Conservation (phyloP, 2,329 filamentous ascomycete species). For the Leptographium procerum region DNA sequence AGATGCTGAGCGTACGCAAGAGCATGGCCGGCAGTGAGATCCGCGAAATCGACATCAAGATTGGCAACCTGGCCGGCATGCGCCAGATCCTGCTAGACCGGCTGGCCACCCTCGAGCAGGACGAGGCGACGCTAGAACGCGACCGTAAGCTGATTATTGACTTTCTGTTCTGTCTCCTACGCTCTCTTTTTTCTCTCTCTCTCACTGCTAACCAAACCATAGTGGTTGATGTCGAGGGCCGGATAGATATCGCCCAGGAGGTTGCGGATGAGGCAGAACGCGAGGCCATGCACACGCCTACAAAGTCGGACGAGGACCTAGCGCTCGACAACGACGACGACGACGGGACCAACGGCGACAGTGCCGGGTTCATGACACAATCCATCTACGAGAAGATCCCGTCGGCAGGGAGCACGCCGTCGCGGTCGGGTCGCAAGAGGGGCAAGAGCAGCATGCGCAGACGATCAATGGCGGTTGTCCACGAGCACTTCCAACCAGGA, state of each 20-base stretch:
- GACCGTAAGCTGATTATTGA: slow-evolving; percentile 47
- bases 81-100: slow-evolving; percentile 82
- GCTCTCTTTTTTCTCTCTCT: neutral
- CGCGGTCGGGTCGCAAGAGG: slow-evolving; percentile 27
- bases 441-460: slow-evolving; percentile 49
- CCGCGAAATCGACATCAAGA: slow-evolving; percentile 91
- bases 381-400: slow-evolving; percentile 94
- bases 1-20: slow-evolving; percentile 86
- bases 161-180: neutral
- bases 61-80: slow-evolving; percentile 86
- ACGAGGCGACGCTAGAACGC: slow-evolving; percentile 81
- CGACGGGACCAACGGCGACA: neutral
- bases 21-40: slow-evolving; percentile 98
- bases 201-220: slow-evolving; percentile 18
- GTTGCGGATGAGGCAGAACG: slow-evolving; percentile 48
- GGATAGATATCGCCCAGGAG: slow-evolving; percentile 50
- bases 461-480: slow-evolving; percentile 86
- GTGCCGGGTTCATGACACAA: slow-evolving; percentile 77
- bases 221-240: slow-evolving; percentile 53
- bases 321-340: slow-evolving; percentile 39
- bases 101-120: slow-evolving; percentile 75
- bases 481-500: slow-evolving; percentile 89
- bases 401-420: slow-evolving; percentile 33
- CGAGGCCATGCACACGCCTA: slow-evolving; percentile 38
- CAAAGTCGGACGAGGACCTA: slow-evolving; percentile 41